A percentile compares a stretch with the other conserved stretches of the same genome.
These are phyloP conservation scores for Kazachstania psychrophila DNA, from an alignment of 805 yeast genomes.

Conservation along the genomic window DNA sequence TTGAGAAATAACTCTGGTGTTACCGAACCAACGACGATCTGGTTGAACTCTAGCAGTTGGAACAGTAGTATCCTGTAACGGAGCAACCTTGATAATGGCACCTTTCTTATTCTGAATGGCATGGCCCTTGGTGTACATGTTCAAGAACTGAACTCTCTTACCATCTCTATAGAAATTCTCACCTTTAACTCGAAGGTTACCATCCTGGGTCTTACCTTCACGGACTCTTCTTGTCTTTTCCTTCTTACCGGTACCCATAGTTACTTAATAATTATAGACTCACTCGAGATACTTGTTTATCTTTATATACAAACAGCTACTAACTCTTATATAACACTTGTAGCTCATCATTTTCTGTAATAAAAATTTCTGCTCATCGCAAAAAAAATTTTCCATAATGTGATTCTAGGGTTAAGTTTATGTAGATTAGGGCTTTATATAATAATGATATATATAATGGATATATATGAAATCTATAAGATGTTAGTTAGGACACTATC, in stretches of 20 bases:
- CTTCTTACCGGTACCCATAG: constrained; percentile 92
- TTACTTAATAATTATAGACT: not conserved
- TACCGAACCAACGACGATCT: constrained; percentile 95
- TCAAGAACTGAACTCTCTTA: constrained; percentile 77
- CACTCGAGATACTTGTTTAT: not conserved
- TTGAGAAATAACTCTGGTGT: constrained; percentile 93
- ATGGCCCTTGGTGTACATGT: constrained; percentile 88
- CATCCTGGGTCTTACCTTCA: constrained; percentile 74
- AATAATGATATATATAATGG: not conserved
- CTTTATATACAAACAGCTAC: not conserved
- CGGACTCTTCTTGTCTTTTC: constrained; percentile 82
- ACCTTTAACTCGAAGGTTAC: constrained; percentile 89
- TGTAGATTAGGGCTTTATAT: no score
- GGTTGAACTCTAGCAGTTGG: constrained; percentile 94
- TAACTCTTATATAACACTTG: not conserved
- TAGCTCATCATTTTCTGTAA: not conserved
- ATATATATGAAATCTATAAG: constrained; percentile 29
- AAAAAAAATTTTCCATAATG: not conserved
- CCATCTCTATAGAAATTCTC: constrained; percentile 95
- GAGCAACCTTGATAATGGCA: constrained; percentile 79
- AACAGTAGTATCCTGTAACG: constrained; percentile 73
- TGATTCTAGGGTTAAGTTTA: not conserved
- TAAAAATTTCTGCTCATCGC: not conserved
- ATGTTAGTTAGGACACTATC: constrained; percentile 43
- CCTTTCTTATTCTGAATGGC: constrained; percentile 83